Conservation (phyloP, 768 basidiomycete species). For the Hericium erinaceus region DNA sequence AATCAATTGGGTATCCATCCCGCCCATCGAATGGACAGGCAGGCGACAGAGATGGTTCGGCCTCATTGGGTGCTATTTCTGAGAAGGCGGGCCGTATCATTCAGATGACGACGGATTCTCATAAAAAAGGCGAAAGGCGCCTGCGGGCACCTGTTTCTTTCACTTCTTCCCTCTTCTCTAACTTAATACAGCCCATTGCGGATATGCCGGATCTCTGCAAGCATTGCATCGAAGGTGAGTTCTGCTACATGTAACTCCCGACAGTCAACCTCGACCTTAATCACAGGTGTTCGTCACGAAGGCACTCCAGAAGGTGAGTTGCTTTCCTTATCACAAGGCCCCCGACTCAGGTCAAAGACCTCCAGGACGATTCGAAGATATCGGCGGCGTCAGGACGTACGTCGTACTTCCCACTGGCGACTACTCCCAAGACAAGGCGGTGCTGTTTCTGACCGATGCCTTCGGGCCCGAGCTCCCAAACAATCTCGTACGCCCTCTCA, state of each 20-base stretch:
- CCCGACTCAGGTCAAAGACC: neutral
- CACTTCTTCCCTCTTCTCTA: too few relatives aligned
- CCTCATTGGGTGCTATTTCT: too few relatives aligned
- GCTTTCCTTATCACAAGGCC: neutral
- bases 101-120: too few relatives aligned
- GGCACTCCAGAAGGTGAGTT: constrained; percentile 26
- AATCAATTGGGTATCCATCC: too few relatives aligned
- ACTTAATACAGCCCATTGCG: too few relatives aligned
- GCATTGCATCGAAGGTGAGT: constrained; percentile 45
- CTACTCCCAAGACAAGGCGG: constrained; percentile 30
- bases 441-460: constrained; percentile 32
- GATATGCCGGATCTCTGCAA: constrained; percentile 29
- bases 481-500: constrained; percentile 16
- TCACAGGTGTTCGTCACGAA: constrained; percentile 26
- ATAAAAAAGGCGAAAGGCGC: too few relatives aligned
- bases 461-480: constrained; percentile 28
- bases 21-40: too few relatives aligned
- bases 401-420: constrained; percentile 26
- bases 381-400: constrained; percentile 30
- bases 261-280: neutral
- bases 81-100: too few relatives aligned
- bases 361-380: constrained; percentile 24
- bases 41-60: too few relatives aligned
- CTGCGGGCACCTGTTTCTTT: too few relatives aligned
- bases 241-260: neutral